Evolutionary conservation across 2,329 filamentous ascomycete genomes (phyloP).

Genomic region (Metarhizium album): DNA sequence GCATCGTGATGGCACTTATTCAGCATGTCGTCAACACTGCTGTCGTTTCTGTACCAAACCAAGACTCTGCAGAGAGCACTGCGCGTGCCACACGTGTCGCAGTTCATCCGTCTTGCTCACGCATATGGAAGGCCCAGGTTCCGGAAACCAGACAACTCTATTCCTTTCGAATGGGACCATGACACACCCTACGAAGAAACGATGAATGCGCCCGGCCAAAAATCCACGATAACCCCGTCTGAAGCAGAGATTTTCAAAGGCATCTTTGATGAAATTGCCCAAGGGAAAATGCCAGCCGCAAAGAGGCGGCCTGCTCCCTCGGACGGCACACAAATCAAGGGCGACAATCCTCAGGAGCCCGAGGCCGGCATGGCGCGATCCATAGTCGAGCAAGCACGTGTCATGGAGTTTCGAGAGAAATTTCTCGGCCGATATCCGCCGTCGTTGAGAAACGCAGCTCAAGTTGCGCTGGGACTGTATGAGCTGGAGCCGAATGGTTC

Average conservation of each 20-base stretch:
- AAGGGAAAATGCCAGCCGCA: slow-evolving; percentile 21
- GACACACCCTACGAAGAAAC: slow-evolving; percentile 11
- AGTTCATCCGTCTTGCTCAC: slow-evolving; percentile 13
- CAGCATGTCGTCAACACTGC: slow-evolving; percentile 37
- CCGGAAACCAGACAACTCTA: slow-evolving; percentile 23
- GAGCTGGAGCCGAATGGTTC: slow-evolving; percentile 19
- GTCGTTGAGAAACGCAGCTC: slow-evolving; percentile 28
- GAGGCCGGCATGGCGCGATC: slow-evolving; percentile 14
- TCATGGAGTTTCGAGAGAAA: slow-evolving; percentile 22
- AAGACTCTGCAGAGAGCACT: slow-evolving; percentile 36
- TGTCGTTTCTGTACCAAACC: slow-evolving; percentile 66
- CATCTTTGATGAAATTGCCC: slow-evolving; percentile 37
- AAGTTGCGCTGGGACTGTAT: slow-evolving; percentile 28
- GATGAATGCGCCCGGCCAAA: slow-evolving; percentile 11
- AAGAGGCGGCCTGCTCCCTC: slow-evolving; percentile 12
- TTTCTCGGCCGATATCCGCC: slow-evolving; percentile 27
- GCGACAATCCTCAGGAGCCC: not conserved
- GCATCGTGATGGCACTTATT: not conserved
- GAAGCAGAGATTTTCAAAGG: slow-evolving; percentile 50
- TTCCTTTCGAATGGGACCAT: slow-evolving; percentile 42
- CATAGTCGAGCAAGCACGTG: slow-evolving; percentile 22
- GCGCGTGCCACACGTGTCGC: slow-evolving; percentile 15
- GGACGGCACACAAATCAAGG: not conserved
- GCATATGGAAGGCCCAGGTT: slow-evolving; percentile 6
- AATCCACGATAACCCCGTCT: slow-evolving; percentile 44